Evolutionary conservation across 2,329 filamentous ascomycete species (phyloP).

Genomic region (Phaeosphaeriaceae sp.): DNA sequence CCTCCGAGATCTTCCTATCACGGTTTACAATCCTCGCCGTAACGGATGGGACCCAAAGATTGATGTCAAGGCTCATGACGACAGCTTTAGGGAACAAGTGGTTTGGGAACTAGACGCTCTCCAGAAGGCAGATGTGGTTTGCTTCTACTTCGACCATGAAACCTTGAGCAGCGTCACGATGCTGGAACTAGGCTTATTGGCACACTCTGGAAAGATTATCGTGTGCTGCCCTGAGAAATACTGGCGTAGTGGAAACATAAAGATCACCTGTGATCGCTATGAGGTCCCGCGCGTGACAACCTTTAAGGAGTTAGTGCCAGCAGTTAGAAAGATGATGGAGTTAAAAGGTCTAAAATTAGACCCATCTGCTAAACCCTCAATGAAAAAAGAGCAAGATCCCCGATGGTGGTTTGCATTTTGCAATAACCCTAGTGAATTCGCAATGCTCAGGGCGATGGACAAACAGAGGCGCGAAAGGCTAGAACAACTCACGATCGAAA

Average conservation of each 20-base stretch:
- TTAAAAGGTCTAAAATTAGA: slow-evolving; percentile 29
- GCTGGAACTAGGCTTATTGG: slow-evolving; percentile 66
- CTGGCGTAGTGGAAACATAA: slow-evolving; percentile 66
- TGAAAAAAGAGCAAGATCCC: no score
- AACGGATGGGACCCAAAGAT: slow-evolving; percentile 63
- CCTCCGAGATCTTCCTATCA: slow-evolving; percentile 56
- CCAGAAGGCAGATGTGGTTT: slow-evolving; percentile 60
- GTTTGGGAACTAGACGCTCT: slow-evolving; percentile 68
- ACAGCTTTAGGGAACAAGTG: slow-evolving; percentile 61
- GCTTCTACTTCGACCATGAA: slow-evolving; percentile 62
- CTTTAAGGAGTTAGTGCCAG: slow-evolving; percentile 50
- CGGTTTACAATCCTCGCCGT: slow-evolving; percentile 64
- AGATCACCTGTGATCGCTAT: slow-evolving; percentile 61
- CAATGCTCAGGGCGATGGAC: no score
- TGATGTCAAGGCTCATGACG: slow-evolving; percentile 51
- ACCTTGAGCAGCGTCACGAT: slow-evolving; percentile 64
- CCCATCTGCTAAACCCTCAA: no score
- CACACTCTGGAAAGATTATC: slow-evolving; percentile 54
- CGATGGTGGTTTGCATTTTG: no score
- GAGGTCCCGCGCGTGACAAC: slow-evolving; percentile 54
- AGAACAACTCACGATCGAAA: no score
- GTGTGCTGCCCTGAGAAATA: slow-evolving; percentile 62
- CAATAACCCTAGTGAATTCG: no score
- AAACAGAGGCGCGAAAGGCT: no score
- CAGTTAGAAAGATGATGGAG: slow-evolving; percentile 43